Base-by-base conservation (phyloP, 352 stramenopile species). In the Elongisporangium anandrum region DNA sequence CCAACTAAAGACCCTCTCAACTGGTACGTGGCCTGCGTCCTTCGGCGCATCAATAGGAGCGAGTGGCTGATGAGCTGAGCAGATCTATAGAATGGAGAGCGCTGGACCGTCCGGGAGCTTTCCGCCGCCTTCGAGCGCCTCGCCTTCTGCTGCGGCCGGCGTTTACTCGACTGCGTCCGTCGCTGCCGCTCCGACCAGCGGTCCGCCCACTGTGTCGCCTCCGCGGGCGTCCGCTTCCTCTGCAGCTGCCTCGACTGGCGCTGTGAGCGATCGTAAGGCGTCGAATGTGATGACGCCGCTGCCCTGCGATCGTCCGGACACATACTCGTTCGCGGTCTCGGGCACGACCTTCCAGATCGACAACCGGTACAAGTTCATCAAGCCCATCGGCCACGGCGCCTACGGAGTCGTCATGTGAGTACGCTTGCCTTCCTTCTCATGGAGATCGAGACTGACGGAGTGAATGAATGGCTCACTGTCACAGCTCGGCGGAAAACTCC, bases 331-430 rank as follows among this genome's bases (percentile, higher is more conserved):
- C 61, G 75, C 85, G 49, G 86, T 96, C 51, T 88, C 78, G 20
- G 88, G 88, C n/a, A 96, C 88, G 23, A 88, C 75, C 22, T 97
- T 97, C 65, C 78, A 97, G 65, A 94, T 98, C 48, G 87, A 97
- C 69, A 70, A 87, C 39, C 94, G 96, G 68, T 98, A 98, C 81
- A 92, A 97, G 68, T 82, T 97, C 67, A 93, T 98, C 73, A 98
- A 98, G 63, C 87, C 88, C 51, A 96, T 98, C 65, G 93, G 92
- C n/a, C 91, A 97, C 56, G 92, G 93, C n/a, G 90, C 91, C 20
- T 98, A 98, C 66, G 93, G 93, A 13, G 87, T 98, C 24, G 93
- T 98, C 64, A 95, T 98, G 74, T 97, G 89, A 65, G 87, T 70
- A 22, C 10, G 45, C 29, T 56, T 47, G 17, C 9, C 15, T 56